Base-by-base conservation (phyloP, 164 flowering plant species). In the Akebia trifoliata region DNA sequence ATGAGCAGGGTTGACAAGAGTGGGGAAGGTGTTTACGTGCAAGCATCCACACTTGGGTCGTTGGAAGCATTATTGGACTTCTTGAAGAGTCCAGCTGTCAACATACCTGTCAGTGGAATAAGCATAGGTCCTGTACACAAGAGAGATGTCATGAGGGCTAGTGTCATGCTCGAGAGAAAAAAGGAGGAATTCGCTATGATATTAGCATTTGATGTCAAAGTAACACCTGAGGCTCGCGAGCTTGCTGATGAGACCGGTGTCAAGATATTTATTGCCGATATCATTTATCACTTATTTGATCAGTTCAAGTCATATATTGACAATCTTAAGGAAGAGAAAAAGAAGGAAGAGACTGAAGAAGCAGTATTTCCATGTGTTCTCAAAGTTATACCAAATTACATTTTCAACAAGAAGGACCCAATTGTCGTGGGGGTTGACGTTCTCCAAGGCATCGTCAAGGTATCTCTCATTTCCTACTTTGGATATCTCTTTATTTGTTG, bases 101-200 rank as follows among this genome's bases (percentile, higher is more conserved):
- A 59, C 30, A 90, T 90, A 50, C 99, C 99, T 59, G 97, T 93
- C 21, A 84, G 97, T 73, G 95, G 93, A 54, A 87, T 90, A 61
- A 72, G 85, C 67, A 93, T 93, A 48, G 99, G 99, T 11, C 99
- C 99, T 54, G 99, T 93, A 3, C 99, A 93, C 57, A 93, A 87
- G 63, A 93, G 77, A 68, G 99, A 93, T 76, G 92, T 93, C 43
- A 84, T 90, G 99, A 87, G 78, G 69, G 96, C 99, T 39, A 79
- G 96, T 61, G 97, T 86, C 14, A 87, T 90, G 99, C 95, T 93
- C 46, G 99, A 93, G 78, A 93, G 88, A 90, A 93, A 86, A 59
- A 87, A 84, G 73, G n/a, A n/a, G n/a, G 99, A 93, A 71, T 90
- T 71, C 67, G 96, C 92, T 10, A 79, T 92, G 17, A 90, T 93